Evolutionary conservation across 495 filamentous ascomycete species (phyloP), one percentile per base, ranked within the genome.

Genomic region (Penicillium cataractarum): DNA sequence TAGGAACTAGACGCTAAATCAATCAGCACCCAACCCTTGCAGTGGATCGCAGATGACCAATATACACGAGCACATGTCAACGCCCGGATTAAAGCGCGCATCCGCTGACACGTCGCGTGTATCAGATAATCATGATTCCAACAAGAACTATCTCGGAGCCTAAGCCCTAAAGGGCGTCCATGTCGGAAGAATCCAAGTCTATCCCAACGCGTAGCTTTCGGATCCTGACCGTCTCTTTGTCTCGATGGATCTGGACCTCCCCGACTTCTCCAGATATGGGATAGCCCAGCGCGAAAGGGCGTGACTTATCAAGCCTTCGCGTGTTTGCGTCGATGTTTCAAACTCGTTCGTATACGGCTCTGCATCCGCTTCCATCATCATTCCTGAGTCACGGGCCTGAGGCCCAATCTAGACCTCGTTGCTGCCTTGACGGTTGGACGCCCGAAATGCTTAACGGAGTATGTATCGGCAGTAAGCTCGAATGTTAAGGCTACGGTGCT

Each of bases 1-100:
- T 46, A 58, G 44, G 7, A 55, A 35, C n/a, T 19, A 53, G 2
- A 35, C 27, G 51, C 51, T 35, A 31, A 54, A 29, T 4, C 40
- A n/a, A 12, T 19, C 40, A 22, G 8, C 10, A 3, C 40, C n/a
- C 19, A 48, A 48, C 22, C 44, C 42, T 22, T 3, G 17, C 26
- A 32, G 50, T 53, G 27, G 50, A 33, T 53, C 51, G 51, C 27
- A 54, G 51, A 54, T 54, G 51, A 54, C 51, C 51, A 54, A 54
- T 54, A 10, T 21, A 50, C 46, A 17, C 22, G 13, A 50, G 22
- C 46, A 50, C 46, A 50, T 50, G 46, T 50, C 46, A 49, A 49
- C 40, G 46, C 46, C 21, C 46, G 12, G 6, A 1, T 6, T 8
- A 19, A 35, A 54, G 51, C 29, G 51, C 51, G 51, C 29, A 29